Evolutionary conservation across 179 eudicot genomes (phyloP), one percentile per base, ranked within the genome.

Genomic region (Drosera spatulata): DNA sequence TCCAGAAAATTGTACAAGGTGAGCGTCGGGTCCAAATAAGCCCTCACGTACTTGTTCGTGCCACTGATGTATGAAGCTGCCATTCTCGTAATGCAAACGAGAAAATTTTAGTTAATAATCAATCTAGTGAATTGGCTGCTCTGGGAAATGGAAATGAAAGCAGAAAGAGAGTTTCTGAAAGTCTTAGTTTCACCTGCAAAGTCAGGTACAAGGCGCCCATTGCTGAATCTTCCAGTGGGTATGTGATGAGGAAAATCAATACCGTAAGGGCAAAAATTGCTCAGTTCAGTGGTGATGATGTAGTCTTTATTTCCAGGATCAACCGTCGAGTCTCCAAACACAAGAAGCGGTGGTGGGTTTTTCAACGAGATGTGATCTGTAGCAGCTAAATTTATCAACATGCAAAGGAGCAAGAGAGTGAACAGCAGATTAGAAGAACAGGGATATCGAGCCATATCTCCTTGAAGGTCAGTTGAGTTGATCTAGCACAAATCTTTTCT

Each of bases 311-410:
- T 88, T 2, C 96, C 96, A 0, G 90, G 75, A 54, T 88, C 96
- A 5, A 82, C 90, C 0, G 91, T 83, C 2, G 96, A 88, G 62
- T 88, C 96, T 41, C 94, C 96, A 2, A 88, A 88, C 11, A 86
- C 72, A 5, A 78, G 33, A 22, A 22, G 33, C 0, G 33, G 33
- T 22, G 33, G 33, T 22, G 33, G 33, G 33, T 22, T 22, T 22
- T 22, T 22, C 33, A 22, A 22, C 33, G 0, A 1, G 33, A 22
- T 22, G 33, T 22, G 33, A 22, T 22, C 33, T 22, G 33, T 22
- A 22, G 33, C 33, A 22, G 33, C 33, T 22, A 22, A 1, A 22
- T 22, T 22, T 22, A 22, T 22, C 33, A 22, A 22, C 33, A 22
- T 22, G 33, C 33, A 22, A 22, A 22, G 33, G 33, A 22, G 33